Base-by-base conservation (phyloP, 306 rosid species). In the Glycine soja region DNA sequence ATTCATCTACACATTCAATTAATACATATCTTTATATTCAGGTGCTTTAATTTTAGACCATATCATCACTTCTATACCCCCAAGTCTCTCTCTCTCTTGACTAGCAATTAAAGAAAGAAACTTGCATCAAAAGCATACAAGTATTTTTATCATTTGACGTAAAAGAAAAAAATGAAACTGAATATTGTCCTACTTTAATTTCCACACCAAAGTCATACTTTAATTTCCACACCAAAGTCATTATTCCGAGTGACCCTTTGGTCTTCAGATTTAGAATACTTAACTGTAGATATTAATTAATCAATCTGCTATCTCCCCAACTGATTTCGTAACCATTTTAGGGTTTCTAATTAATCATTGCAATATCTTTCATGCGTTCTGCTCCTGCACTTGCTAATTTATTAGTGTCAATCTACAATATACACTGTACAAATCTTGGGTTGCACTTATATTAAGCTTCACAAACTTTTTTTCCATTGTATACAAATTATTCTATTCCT, bases 71-170 rank as follows among this genome's bases (percentile, higher is more conserved):
- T 47, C 5, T 77, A n/a, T 4, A 0, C 43, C 45, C 32, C 59
- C 6, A 67, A 18, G 61, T 30, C 11, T 68, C 53, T 56, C 51
- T 46, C 38, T 24, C 30, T 46, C 38, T 32, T 6, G 7, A 9
- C 42, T 15, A 32, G 18, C 19, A 34, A 59, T 24, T 4, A 61
- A 79, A 79, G 58, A 71, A 74, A 66, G 54, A 81, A 65, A 70
- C 82, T 61, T 75, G 77, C 89, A 88, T 90, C 45, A 83, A 90
- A 87, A 90, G 85, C 89, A 85, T 84, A 72, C 71, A 86, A 74
- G 80, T 84, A 73, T 38, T 81, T 77, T 75, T 71, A 85, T 80
- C 42, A 80, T 84, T 82, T 82, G 50, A 71, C 82, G 43, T 72
- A 43, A 80, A 83, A 83, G 74, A 13, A 58, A 79, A 24, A 79